phyloP scores from a whole-genome alignment of 2,329 filamentous ascomycete species.

The Colletotrichum sp. region DNA sequence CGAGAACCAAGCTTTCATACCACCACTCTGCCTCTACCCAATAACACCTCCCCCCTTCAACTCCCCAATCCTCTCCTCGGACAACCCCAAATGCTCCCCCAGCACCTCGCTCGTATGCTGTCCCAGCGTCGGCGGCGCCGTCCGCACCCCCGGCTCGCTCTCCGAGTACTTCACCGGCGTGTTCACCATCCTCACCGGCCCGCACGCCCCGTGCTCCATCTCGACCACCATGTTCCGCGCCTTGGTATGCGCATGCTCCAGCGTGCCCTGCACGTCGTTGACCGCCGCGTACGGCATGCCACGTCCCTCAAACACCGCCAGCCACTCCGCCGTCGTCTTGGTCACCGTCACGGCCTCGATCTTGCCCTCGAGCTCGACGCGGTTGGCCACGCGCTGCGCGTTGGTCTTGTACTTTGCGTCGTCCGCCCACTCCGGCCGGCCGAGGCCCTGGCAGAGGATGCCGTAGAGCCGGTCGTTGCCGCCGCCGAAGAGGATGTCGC shows the following conservation, averaged over 20 bases:
- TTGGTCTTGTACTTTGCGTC: conserved; percentile 67
- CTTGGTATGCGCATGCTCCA: conserved; percentile 84
- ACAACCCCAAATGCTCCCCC: conserved; percentile 65
- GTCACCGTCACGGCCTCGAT: conserved; percentile 79
- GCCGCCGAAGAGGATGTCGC: conserved; percentile 73
- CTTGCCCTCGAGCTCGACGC: conserved; percentile 75
- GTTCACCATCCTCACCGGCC: conserved; percentile 87
- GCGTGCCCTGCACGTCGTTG: conserved; percentile 86
- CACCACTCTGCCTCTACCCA: conserved; percentile 36
- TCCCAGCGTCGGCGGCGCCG: conserved; percentile 82
- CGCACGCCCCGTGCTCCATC: conserved; percentile 82
- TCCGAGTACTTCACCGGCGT: conserved; percentile 95
- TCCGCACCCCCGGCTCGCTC: conserved; percentile 76
- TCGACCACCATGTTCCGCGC: conserved; percentile 91
- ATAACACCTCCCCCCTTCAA: conserved; percentile 74
- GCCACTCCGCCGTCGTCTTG: conserved; percentile 88
- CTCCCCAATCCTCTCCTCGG: conserved; percentile 60
- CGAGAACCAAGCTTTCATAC: neutral
- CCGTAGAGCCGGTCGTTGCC: conserved; percentile 76
- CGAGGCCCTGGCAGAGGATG: conserved; percentile 66
- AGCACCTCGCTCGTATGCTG: conserved; percentile 86
- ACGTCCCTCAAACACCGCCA: conserved; percentile 83
- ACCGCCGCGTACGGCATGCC: conserved; percentile 92
- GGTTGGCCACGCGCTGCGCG: conserved; percentile 68
- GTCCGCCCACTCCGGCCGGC: conserved; percentile 62